These are phyloP conservation scores for Beta corolliflora DNA, from an alignment of 179 eudicot species.

Conservation along the genomic window DNA sequence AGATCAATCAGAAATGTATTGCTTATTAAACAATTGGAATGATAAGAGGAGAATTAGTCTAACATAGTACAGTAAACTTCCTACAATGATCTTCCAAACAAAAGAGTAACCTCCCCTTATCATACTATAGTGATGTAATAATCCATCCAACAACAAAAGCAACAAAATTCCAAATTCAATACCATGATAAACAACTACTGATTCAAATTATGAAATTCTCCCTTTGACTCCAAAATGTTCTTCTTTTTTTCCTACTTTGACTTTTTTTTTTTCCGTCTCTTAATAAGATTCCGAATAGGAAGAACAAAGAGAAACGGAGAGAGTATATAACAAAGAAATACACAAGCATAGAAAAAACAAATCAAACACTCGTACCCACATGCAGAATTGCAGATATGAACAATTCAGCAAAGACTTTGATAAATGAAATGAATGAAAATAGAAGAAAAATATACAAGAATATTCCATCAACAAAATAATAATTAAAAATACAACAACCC, in stretches of 20 bases:
- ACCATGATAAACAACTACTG: not conserved
- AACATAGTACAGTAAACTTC: too few relatives aligned
- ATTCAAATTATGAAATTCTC: too few relatives aligned
- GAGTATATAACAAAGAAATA: not conserved
- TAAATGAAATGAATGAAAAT: not conserved
- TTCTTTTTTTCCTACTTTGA: too few relatives aligned
- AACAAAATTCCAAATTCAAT: not conserved
- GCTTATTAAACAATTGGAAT: not conserved
- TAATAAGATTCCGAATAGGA: too few relatives aligned
- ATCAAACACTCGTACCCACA: not conserved
- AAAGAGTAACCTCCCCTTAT: too few relatives aligned
- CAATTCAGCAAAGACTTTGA: not conserved
- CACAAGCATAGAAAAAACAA: not conserved
- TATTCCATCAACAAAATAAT: not conserved
- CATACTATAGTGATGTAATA: not conserved
- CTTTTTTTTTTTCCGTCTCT: too few relatives aligned
- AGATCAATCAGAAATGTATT: not conserved
- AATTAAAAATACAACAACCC: not conserved
- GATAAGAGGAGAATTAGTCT: too few relatives aligned
- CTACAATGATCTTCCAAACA: too few relatives aligned
- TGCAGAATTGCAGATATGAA: not conserved
- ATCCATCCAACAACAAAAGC: not conserved
- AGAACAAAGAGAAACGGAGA: too few relatives aligned
- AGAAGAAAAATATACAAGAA: too few relatives aligned
- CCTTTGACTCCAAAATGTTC: too few relatives aligned